phyloP scores from a whole-genome alignment of 2,329 filamentous ascomycete species.

The Diplodia corticola region DNA sequence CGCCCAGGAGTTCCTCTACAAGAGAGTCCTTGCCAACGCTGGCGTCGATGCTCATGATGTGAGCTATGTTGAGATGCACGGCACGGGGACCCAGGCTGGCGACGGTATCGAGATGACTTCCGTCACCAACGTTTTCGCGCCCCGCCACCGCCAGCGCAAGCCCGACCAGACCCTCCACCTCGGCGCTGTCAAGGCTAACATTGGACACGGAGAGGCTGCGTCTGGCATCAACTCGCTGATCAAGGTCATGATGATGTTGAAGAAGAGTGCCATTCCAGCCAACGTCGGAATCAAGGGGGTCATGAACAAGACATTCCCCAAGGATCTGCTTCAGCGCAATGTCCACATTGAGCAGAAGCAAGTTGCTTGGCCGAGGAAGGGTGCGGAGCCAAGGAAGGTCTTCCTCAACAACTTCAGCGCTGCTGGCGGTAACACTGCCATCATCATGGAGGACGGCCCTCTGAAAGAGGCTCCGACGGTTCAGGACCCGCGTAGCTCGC shows the following conservation, averaged over 20 bases:
- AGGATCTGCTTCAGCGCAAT: conserved; percentile 53
- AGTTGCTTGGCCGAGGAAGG: conserved; percentile 49
- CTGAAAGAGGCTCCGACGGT: conserved; percentile 43
- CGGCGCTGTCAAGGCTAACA: conserved; percentile 58
- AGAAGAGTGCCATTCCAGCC: conserved; percentile 55
- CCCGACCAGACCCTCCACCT: conserved; percentile 53
- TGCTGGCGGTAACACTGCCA: conserved; percentile 55
- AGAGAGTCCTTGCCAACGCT: conserved; percentile 68
- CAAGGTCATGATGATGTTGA: conserved; percentile 57
- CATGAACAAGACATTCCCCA: conserved; percentile 57
- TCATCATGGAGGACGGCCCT: conserved; percentile 55
- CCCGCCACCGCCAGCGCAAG: conserved; percentile 51
- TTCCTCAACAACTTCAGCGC: conserved; percentile 58
- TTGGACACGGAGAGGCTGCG: conserved; percentile 56
- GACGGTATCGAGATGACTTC: conserved; percentile 81
- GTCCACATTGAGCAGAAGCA: conserved; percentile 53
- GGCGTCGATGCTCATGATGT: conserved; percentile 75
- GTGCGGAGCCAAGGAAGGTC: conserved; percentile 50
- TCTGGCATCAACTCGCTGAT: conserved; percentile 56
- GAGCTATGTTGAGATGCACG: conserved; percentile 86
- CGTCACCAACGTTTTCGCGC: conserved; percentile 65
- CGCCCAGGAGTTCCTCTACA: conserved; percentile 71
- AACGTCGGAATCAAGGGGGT: conserved; percentile 58
- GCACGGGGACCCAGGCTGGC: conserved; percentile 82
- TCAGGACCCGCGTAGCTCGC: conserved; percentile 48